Evolutionary conservation across 208 protist species (phyloP).

Genomic region (Leishmania tarentolae): DNA sequence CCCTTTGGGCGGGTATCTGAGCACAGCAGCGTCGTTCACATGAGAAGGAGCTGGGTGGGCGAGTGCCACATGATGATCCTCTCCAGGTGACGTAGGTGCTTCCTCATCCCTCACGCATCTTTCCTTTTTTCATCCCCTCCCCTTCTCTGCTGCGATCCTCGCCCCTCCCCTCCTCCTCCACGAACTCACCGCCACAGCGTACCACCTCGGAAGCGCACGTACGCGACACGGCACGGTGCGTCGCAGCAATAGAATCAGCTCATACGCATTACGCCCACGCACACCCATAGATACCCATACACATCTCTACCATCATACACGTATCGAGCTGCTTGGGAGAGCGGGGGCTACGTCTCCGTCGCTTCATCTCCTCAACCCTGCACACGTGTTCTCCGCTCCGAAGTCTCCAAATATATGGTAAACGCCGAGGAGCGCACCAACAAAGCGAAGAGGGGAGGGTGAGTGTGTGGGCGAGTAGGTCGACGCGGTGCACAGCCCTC

Average conservation of each 20-base stretch:
- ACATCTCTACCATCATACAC: too few species aligned
- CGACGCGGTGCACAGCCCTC: not conserved
- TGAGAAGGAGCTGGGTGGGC: not conserved
- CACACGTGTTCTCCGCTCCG: not conserved
- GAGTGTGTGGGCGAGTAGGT: not conserved
- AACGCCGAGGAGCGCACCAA: not conserved
- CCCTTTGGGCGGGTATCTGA: not conserved
- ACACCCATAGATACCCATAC: not conserved
- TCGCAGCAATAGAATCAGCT: not conserved
- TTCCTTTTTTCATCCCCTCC: too few species aligned
- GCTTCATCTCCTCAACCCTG: not conserved
- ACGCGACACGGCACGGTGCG: not conserved
- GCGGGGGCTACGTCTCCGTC: not conserved
- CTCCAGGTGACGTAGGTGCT: not conserved
- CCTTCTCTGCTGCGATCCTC: not conserved
- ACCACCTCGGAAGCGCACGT: not conserved
- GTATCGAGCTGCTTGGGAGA: not conserved
- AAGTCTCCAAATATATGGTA: not conserved
- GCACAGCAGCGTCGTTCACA: not conserved
- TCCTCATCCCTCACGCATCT: not conserved
- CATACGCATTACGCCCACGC: not conserved
- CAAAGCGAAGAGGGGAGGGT: not conserved
- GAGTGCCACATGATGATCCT: not conserved
- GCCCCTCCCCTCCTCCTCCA: not conserved
- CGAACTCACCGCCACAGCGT: not conserved